Evolutionary conservation across 2,329 filamentous ascomycete species (phyloP).

Genomic region (Chaetomium sp.): DNA sequence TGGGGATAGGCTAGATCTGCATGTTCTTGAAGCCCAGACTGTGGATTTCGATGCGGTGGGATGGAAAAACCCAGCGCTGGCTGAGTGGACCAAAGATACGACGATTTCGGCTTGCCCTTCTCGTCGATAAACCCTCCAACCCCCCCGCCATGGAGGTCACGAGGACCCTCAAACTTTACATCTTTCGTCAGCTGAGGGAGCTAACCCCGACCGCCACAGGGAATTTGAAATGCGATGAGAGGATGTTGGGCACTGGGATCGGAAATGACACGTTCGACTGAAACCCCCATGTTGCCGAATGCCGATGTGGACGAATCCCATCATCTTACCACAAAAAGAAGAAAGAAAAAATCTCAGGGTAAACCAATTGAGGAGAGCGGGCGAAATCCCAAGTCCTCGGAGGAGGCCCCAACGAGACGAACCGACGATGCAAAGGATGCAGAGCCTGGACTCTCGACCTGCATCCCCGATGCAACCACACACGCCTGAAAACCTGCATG

Average conservation of each 20-base stretch:
- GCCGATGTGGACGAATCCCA: conserved; percentile 9
- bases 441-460: not conserved
- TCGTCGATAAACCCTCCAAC: conserved; percentile 5
- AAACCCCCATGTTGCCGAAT: not conserved
- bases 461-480: not conserved
- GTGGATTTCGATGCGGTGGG: conserved; percentile 7
- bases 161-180: conserved; percentile 9
- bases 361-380: not conserved
- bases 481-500: not conserved
- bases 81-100: not conserved
- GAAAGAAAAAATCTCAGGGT: not conserved
- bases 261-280: not conserved
- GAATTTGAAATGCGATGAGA: conserved; percentile 3
- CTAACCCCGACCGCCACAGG: not conserved
- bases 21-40: conserved; percentile 9
- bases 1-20: conserved; percentile 16
- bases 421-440: not conserved
- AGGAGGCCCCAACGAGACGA: not conserved
- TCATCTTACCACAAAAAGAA: not conserved
- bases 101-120: conserved; percentile 9
- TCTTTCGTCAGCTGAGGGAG: not conserved
- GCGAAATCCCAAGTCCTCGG: not conserved
- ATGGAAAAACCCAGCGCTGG: conserved; percentile 2
- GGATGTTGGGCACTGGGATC: conserved; percentile 5
- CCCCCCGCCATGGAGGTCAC: conserved; percentile 13